Evolutionary conservation across 75 land plant species (phyloP).

Genomic region (Pinus taeda): DNA sequence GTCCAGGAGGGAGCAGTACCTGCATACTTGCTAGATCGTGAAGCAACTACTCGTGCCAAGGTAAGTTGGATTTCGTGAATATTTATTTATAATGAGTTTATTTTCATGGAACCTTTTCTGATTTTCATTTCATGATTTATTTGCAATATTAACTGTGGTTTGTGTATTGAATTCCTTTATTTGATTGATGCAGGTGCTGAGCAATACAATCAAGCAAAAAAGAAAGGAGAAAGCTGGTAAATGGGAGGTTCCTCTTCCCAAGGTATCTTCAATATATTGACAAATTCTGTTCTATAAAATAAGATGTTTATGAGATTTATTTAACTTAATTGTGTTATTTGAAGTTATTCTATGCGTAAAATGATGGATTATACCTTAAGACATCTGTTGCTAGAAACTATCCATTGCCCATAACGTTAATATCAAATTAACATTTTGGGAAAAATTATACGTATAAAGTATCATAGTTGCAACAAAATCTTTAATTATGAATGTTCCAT

Average conservation of each 20-base stretch:
- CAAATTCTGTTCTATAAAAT: background rate
- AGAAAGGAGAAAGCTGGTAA: conserved; percentile 98
- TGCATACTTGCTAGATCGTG: conserved; percentile 98
- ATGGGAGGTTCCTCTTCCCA: conserved; percentile 98
- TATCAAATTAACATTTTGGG: background rate
- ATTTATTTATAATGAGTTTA: background rate
- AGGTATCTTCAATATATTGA: conserved; percentile 38
- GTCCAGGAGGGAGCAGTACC: conserved; percentile 94
- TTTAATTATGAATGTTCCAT: background rate
- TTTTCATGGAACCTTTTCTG: background rate
- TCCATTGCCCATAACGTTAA: background rate
- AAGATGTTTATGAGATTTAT: background rate
- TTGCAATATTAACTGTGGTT: background rate
- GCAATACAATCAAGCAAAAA: conserved; percentile 97
- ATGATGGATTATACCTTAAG: background rate
- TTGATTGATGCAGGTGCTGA: conserved; percentile 55
- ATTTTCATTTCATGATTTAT: background rate
- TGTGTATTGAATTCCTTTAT: conserved; percentile 4
- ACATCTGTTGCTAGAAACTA: background rate
- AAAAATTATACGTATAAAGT: background rate
- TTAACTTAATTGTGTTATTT: background rate
- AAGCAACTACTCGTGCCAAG: conserved; percentile 87
- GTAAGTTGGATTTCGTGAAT: conserved; percentile 14
- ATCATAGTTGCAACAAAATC: background rate
- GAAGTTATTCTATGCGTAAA: background rate